A percentile compares a stretch with the other conserved stretches of the same genome.
phyloP scores from a whole-genome alignment of 2,329 filamentous ascomycete species.

The Colletotrichum sp. region DNA sequence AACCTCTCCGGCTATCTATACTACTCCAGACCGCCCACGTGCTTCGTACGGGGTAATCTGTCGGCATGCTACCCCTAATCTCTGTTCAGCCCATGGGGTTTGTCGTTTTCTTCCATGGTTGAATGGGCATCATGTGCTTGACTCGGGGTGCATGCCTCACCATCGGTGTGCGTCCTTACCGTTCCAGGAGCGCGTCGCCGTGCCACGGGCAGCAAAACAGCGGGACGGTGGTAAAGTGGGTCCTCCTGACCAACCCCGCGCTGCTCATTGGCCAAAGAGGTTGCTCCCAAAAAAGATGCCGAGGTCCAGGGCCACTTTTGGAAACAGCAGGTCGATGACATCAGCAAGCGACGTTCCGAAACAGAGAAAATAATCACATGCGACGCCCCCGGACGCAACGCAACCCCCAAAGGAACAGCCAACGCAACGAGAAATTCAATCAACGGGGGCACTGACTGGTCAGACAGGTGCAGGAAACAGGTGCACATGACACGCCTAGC shows the following conservation, averaged over 20 bases:
- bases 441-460: background rate
- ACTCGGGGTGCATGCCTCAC: background rate
- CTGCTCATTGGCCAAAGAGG: background rate
- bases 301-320: constrained; percentile 8
- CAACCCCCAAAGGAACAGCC: background rate
- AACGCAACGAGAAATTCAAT: background rate
- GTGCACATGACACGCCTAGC: constrained; percentile 14
- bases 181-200: background rate
- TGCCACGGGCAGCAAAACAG: background rate
- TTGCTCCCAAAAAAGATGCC: background rate
- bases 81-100: background rate
- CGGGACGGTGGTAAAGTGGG: background rate
- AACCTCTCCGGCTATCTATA: background rate
- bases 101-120: background rate
- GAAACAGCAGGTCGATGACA: constrained; percentile 17
- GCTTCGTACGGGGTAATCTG: background rate
- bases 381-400: background rate
- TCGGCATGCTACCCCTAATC: background rate
- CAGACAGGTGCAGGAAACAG: background rate
- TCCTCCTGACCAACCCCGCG: constrained; percentile 1
- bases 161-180: background rate
- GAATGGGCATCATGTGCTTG: background rate
- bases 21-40: background rate
- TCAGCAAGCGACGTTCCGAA: constrained; percentile 13
- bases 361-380: constrained; percentile 15